Conservation (phyloP, 345 rosid species). For the Anacardium occidentale region DNA sequence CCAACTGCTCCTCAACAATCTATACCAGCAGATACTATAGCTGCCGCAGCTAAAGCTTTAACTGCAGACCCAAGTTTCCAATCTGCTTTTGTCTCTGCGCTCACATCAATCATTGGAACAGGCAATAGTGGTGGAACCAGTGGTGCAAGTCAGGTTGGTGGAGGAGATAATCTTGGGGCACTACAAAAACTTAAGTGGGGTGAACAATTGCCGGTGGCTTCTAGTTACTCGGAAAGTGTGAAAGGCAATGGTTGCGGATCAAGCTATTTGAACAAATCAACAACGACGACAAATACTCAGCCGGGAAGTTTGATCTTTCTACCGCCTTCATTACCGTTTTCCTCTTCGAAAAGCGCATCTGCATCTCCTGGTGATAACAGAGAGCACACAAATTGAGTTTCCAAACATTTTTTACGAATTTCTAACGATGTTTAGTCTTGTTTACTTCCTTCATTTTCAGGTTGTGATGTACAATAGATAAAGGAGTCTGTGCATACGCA, state of each 20-base stretch:
- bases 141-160: constrained; percentile 8
- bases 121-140: constrained; percentile 5
- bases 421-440: neutral
- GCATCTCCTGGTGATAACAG: constrained; percentile 32
- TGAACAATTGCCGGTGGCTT: neutral
- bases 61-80: constrained; percentile 79
- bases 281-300: constrained; percentile 26
- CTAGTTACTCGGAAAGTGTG: constrained; percentile 11
- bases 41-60: constrained; percentile 67
- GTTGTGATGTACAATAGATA: neutral
- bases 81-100: constrained; percentile 69
- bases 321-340: constrained; percentile 35
- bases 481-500: neutral
- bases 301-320: constrained; percentile 32
- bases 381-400: constrained; percentile 24
- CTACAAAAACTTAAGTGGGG: constrained; percentile 20
- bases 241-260: constrained; percentile 18
- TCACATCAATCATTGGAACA: constrained; percentile 59
- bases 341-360: constrained; percentile 38
- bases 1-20: constrained; percentile 22
- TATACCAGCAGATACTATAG: constrained; percentile 42
- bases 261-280: constrained; percentile 24
- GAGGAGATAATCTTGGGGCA: constrained; percentile 7
- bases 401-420: neutral
- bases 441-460: neutral